Base-by-base conservation (phyloP, 2,329 filamentous ascomycete genomes). In the Phaeosphaeria sp. region DNA sequence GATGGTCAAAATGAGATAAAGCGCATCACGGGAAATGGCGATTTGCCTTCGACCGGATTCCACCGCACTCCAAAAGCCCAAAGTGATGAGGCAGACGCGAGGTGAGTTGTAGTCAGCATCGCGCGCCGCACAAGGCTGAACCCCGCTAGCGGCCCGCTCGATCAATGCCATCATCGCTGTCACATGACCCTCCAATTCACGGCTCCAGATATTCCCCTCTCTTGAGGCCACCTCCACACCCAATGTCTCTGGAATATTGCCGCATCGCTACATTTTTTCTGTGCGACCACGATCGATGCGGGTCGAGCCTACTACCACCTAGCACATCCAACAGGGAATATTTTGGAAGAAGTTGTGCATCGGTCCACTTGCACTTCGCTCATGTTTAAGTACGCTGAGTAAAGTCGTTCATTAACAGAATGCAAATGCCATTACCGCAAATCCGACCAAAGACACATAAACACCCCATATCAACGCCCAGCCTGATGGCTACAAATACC, bases 21-120 rank as follows among this genome's bases (percentile, higher is more conserved):
- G n/a, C 7, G 42, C n/a, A 46, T 17, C n/a, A 22, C 15, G 25
- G 20, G 21, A 13, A 20, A 39, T 20, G 8, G 6, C 15, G 27
- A 43, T 44, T 52, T 20, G 40, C 50, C 50, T 52, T 52, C 50
- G n/a, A 52, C 50, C 42, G 25, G 17, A 22, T 52, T 52, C 50
- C 39, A 52, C 42, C 24, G 18, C 24, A 2, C 40, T 52, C 24
- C 30, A 36, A 11, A 30, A 11, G 25, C 25, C 25, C 25, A 30
- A 45, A 40, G 40, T 36, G 50, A 45, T 21, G 50, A 45, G 25
- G 50, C 27, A 15, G 49, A 51, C 22, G 39, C 9, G 13, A 20
- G 39, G 20, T 43, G 40, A 27, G 30, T 36, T 36, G 45, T 45
- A 52, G 40, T 52, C 50, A 52, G 50, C 50, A 52, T 27, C 30